Evolutionary conservation across 2,329 filamentous ascomycete species (phyloP).

Genomic region (Fusarium pilosicola): DNA sequence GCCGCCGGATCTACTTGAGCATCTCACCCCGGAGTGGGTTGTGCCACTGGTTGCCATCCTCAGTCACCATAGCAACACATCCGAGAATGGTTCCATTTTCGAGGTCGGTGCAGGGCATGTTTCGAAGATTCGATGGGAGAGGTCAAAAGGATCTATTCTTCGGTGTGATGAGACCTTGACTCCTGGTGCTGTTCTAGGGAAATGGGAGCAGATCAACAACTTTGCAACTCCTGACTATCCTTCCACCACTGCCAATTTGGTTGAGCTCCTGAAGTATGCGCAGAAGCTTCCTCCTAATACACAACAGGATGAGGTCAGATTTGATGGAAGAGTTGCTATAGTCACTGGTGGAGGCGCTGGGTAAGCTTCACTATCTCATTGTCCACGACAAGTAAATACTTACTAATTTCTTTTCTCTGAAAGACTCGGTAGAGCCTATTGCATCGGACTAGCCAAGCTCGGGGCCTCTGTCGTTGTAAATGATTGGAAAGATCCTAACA

Average conservation of each 20-base stretch:
- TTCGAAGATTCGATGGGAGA: background rate
- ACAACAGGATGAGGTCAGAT: background rate
- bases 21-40: background rate
- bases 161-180: background rate
- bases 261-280: background rate
- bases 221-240: background rate
- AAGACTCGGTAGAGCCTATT: background rate
- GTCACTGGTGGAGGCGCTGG: background rate
- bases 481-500: background rate
- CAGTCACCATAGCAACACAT: background rate
- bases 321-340: background rate
- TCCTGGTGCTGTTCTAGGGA: background rate
- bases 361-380: background rate
- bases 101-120: background rate
- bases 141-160: background rate
- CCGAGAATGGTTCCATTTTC: background rate
- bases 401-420: background rate
- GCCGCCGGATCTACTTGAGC: background rate
- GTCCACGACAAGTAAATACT: background rate
- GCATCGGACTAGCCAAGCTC: background rate
- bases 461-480: background rate
- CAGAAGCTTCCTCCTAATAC: background rate
- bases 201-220: background rate
- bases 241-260: background rate
- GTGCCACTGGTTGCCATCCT: background rate